Percentiles rank a stretch among this genome's conserved stretches.
Evolutionary conservation across 2,329 filamentous ascomycete species (phyloP).

Genomic region (Fusarium sp.): DNA sequence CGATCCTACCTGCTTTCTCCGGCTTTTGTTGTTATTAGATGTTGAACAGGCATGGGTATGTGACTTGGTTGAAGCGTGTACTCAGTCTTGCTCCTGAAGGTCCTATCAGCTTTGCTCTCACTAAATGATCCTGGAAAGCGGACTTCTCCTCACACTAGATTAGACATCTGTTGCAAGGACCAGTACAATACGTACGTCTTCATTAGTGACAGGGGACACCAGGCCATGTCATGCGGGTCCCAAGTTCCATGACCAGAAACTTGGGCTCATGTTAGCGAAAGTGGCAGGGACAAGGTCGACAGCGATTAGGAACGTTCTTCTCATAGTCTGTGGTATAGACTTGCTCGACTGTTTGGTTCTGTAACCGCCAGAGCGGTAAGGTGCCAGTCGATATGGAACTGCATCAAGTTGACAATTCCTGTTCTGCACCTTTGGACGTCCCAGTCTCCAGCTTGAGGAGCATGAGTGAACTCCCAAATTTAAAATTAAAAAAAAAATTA

Average conservation of each 20-base stretch:
- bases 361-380: slow-evolving; percentile 30
- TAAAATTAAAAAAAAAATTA: too few relatives aligned
- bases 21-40: slow-evolving; percentile 26
- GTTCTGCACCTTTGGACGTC: background rate
- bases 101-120: slow-evolving; percentile 4
- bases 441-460: background rate
- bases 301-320: slow-evolving; percentile 28
- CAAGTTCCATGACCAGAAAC: slow-evolving; percentile 45
- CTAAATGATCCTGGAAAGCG: slow-evolving; percentile 22
- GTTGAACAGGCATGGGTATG: slow-evolving; percentile 18
- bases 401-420: background rate
- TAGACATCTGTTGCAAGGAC: slow-evolving; percentile 39
- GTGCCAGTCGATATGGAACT: slow-evolving; percentile 21
- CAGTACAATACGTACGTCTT: slow-evolving; percentile 14
- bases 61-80: slow-evolving; percentile 33
- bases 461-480: background rate
- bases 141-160: slow-evolving; percentile 39
- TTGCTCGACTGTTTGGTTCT: slow-evolving; percentile 13
- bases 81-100: slow-evolving; percentile 15
- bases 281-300: slow-evolving; percentile 40
- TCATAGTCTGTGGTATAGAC: slow-evolving; percentile 19
- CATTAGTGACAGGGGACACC: slow-evolving; percentile 33
- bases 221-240: slow-evolving; percentile 39
- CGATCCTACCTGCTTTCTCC: slow-evolving; percentile 36
- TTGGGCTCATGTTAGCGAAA: slow-evolving; percentile 45